Percentiles rank a stretch among this genome's conserved stretches.
These are phyloP conservation scores for Sphaceloma murrayae DNA, from an alignment of 2,329 filamentous ascomycete species.

Conservation along the genomic window DNA sequence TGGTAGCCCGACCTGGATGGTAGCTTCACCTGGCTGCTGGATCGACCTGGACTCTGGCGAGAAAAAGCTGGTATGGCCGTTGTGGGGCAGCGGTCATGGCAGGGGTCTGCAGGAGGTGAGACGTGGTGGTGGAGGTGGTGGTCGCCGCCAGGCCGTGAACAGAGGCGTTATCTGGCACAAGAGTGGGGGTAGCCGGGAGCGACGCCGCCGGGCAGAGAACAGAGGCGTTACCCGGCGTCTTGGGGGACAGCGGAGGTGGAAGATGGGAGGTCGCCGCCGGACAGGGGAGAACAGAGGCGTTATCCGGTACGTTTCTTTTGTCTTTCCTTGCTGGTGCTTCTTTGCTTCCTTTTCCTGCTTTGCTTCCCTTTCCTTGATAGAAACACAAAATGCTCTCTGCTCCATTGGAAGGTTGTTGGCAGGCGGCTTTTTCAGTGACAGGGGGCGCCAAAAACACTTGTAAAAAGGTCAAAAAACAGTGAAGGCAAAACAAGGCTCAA, in stretches of 20 bases:
- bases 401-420: constrained; percentile 1
- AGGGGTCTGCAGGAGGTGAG: too few species aligned
- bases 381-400: background rate
- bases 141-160: background rate
- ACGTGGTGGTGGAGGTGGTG: background rate
- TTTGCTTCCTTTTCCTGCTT: constrained; percentile 4
- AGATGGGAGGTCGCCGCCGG: background rate
- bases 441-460: constrained; percentile 11
- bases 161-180: too few species aligned
- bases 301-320: background rate
- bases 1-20: too few species aligned
- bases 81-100: too few species aligned
- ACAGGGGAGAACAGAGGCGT: constrained; percentile 1
- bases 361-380: background rate
- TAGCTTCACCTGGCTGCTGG: too few species aligned
- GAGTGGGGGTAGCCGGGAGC: background rate
- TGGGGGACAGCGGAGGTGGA: background rate
- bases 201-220: constrained; percentile 5
- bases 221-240: constrained; percentile 2
- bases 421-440: background rate
- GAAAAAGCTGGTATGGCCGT: too few species aligned
- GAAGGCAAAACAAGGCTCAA: constrained; percentile 17
- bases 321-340: constrained; percentile 1
- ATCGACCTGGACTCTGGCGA: too few species aligned
- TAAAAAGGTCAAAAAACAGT: constrained; percentile 5